phyloP scores from a whole-genome alignment of 345 rosid species.

The Jatropha curcas region DNA sequence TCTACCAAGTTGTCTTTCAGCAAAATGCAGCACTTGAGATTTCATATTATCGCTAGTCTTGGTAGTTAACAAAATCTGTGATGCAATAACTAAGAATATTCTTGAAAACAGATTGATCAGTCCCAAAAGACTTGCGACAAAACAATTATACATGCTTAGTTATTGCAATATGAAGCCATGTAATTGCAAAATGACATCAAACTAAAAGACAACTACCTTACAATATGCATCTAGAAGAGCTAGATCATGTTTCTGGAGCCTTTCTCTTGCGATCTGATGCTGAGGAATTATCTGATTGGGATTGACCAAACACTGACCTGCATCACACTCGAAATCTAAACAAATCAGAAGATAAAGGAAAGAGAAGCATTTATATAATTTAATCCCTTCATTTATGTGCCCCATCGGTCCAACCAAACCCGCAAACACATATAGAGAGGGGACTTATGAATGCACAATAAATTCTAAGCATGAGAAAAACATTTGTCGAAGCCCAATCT shows the following conservation, averaged over 20 bases:
- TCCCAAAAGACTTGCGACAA: neutral
- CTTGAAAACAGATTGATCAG: neutral
- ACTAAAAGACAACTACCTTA: conserved; percentile 1
- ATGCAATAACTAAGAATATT: neutral
- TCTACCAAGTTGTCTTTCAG: neutral
- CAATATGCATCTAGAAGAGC: neutral
- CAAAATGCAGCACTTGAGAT: neutral
- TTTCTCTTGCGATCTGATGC: conserved; percentile 65
- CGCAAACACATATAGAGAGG: neutral
- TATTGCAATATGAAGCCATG: neutral
- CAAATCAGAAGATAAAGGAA: conserved; percentile 1
- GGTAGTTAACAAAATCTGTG: neutral
- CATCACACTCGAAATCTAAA: conserved; percentile 12
- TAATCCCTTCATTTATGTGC: no score
- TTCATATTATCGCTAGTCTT: neutral
- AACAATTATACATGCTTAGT: no score
- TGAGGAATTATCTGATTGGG: conserved; percentile 58
- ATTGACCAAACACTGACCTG: conserved; percentile 85
- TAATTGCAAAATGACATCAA: neutral
- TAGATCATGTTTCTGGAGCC: conserved; percentile 50
- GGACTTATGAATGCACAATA: neutral
- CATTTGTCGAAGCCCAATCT: neutral
- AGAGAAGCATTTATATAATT: neutral
- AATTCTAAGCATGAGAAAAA: no score
- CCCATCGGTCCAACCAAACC: no score